These are phyloP conservation scores for Eimeria praecox DNA, from an alignment of 169 alveolate species.

Conservation along the genomic window DNA sequence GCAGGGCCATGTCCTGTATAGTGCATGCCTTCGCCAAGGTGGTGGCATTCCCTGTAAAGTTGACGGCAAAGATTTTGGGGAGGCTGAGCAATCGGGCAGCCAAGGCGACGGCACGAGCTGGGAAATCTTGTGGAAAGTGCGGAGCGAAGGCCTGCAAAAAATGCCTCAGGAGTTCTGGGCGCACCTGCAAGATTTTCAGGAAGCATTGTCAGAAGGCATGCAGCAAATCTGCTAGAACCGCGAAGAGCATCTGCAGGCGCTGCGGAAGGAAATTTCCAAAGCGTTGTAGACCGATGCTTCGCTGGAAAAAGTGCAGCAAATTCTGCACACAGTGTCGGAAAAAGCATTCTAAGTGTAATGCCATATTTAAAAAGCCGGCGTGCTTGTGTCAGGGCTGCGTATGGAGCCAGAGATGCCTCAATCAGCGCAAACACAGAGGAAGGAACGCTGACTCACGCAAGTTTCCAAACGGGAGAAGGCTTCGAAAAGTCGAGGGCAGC, in stretches of 20 bases:
- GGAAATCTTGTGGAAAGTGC: conserved; percentile 9
- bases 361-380: neutral
- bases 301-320: neutral
- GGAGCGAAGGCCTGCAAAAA: conserved; percentile 18
- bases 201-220: neutral
- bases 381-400: neutral
- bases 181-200: neutral
- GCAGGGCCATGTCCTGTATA: conserved; percentile 14
- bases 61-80: neutral
- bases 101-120: neutral
- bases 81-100: neutral
- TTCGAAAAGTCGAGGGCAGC: neutral
- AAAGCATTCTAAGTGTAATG: neutral
- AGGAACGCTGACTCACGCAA: neutral
- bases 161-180: neutral
- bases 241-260: neutral
- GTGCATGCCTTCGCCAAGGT: conserved; percentile 38
- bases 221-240: neutral
- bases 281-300: neutral
- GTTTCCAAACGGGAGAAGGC: neutral
- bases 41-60: conserved; percentile 4
- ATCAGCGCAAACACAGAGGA: neutral
- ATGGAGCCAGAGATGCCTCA: neutral
- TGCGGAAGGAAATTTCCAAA: neutral
- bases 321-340: neutral